Base-by-base conservation (phyloP, 257 asterid species). In the Hygrophila difformis region DNA sequence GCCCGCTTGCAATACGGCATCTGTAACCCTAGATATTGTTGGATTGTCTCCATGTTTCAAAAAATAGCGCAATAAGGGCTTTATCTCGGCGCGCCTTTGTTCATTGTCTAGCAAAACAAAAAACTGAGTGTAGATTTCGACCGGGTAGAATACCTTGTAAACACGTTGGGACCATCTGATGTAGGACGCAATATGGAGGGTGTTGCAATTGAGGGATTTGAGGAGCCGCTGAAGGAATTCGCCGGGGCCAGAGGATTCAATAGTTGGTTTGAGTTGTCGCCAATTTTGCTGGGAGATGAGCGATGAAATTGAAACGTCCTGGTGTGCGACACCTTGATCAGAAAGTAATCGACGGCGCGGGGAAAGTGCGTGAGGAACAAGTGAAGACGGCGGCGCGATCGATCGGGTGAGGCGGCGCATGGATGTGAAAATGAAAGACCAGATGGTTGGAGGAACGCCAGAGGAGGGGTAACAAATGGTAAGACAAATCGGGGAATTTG, bases 111-210 rank as follows among this genome's bases (percentile, higher is more conserved):
- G 70, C 41, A 71, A 60, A 42, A 69, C 53, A 29, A 75, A 61
- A 54, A 75, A 67, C 44, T 46, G 73, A 39, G 65, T 60, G 42
- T 73, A 56, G 69, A 59, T 55, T 10, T 76, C 80, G 14, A 65
- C 60, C 31, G 84, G 61, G 50, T 63, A 60, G 15, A 67, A 56
- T 39, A 68, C 70, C 65, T 60, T 57, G 45, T 55, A 65, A 29
- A 54, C 74, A 6, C 49, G 51, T 36, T 79, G 92, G 43, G 81
- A 80, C 89, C 92, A 80, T 65, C 63, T 74, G 62, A 73, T 78
- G 70, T 63, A 78, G 14, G 79, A 51, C 22, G 81, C 54, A 18
- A 71, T 63, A 48, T 64, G 53, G 28, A 57, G 70, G 8, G 81
- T 49, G 68, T 61, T 48, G 39, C 71, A 54, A 39, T 54, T 28